Evolutionary conservation across 129 eudicot genomes (phyloP).

Genomic region (Silybum marianum): DNA sequence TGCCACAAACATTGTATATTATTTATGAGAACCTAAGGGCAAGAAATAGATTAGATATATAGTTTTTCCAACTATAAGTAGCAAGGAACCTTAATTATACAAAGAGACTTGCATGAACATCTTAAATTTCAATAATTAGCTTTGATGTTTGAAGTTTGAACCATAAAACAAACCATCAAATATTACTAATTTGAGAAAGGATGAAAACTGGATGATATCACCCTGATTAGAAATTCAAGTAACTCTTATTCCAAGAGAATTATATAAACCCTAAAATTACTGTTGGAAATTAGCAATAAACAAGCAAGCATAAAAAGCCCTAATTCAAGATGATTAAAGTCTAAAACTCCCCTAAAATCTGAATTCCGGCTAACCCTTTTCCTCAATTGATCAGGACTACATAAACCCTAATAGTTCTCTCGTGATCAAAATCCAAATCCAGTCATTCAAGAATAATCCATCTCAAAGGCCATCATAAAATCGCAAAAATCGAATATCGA

Average conservation of each 20-base stretch:
- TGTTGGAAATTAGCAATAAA: slow-evolving; percentile 5
- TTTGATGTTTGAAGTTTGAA: slow-evolving; percentile 11
- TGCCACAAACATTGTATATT: slow-evolving; percentile 7
- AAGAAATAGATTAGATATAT: not conserved
- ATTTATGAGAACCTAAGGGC: slow-evolving; percentile 6
- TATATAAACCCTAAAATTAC: slow-evolving; percentile 14
- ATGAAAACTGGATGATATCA: not conserved
- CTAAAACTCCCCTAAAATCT: slow-evolving; percentile 6
- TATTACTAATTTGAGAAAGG: not conserved
- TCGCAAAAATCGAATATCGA: not conserved
- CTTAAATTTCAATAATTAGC: not conserved
- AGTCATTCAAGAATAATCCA: not conserved
- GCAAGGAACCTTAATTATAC: slow-evolving; percentile 10
- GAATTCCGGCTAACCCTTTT: not conserved
- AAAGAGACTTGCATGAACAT: slow-evolving; percentile 1
- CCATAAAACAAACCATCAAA: not conserved
- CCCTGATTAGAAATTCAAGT: not conserved
- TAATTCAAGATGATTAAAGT: slow-evolving; percentile 4
- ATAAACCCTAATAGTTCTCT: slow-evolving; percentile 25
- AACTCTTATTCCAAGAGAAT: not conserved
- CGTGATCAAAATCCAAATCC: slow-evolving; percentile 17
- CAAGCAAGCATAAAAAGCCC: slow-evolving; percentile 11
- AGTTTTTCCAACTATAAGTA: not conserved
- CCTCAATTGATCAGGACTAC: slow-evolving; percentile 16
- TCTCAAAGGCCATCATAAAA: not conserved